Percentiles rank a stretch among this genome's conserved stretches.
These are phyloP conservation scores for Gautieria morchelliformis DNA, from an alignment of 768 basidiomycete species.

Conservation along the genomic window DNA sequence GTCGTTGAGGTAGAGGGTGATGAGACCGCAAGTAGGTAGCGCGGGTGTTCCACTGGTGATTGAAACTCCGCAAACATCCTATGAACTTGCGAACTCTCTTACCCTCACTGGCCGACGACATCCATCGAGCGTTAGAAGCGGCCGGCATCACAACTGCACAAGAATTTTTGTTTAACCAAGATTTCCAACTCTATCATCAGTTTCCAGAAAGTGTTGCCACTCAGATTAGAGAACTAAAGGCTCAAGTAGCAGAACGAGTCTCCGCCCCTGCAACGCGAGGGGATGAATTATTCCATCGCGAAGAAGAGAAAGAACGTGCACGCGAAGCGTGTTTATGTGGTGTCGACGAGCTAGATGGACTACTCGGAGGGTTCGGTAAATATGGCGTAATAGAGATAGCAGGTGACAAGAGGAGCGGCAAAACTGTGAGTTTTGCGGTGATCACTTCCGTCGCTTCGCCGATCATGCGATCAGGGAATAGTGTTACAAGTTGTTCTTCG, in stretches of 20 bases:
- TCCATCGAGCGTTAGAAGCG: slow-evolving; percentile 38
- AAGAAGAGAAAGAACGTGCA: slow-evolving; percentile 16
- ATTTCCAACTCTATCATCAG: slow-evolving; percentile 26
- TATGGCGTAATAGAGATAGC: slow-evolving; percentile 57
- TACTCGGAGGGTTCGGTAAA: slow-evolving; percentile 41
- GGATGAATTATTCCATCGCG: slow-evolving; percentile 18
- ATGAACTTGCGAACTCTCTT: slow-evolving; percentile 1
- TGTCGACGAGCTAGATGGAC: slow-evolving; percentile 38
- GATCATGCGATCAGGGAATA: slow-evolving; percentile 35
- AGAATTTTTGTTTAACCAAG: slow-evolving; percentile 45
- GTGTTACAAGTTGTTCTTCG: slow-evolving; percentile 49
- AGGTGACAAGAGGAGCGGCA: slow-evolving; percentile 55
- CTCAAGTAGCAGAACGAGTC: slow-evolving; percentile 30
- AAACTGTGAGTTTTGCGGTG: slow-evolving; percentile 41
- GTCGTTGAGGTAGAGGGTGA: slow-evolving; percentile 42
- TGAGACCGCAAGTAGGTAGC: slow-evolving; percentile 35
- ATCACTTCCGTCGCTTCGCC: background rate
- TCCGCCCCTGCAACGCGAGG: slow-evolving; percentile 34
- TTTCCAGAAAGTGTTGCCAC: slow-evolving; percentile 12
- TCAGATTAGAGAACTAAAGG: slow-evolving; percentile 34
- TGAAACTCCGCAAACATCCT: background rate
- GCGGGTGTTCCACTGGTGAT: slow-evolving; percentile 15
- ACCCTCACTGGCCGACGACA: slow-evolving; percentile 27
- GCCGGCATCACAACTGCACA: slow-evolving; percentile 45
- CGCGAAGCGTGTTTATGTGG: slow-evolving; percentile 26